Conservation (phyloP, 164 flowering plant genomes). For the Berberis vulgaris region DNA sequence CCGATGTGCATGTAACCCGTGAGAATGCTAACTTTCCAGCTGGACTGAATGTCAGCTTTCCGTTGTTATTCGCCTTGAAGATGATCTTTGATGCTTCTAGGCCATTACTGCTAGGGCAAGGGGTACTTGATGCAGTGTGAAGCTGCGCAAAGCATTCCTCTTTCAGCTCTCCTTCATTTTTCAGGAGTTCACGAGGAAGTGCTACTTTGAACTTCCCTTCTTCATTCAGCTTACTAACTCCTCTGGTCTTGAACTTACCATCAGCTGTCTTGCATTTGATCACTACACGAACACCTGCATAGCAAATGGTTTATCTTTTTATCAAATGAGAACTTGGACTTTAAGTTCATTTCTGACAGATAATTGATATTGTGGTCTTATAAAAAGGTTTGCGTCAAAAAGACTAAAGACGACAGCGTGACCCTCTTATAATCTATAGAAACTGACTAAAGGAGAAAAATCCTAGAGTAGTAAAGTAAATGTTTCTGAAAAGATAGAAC, state of each 20-base stretch:
- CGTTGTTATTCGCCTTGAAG: conserved; percentile 27
- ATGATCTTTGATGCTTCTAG: conserved; percentile 43
- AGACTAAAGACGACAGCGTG: too few relatives aligned
- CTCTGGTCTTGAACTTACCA: conserved; percentile 41
- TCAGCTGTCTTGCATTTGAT: conserved; percentile 53
- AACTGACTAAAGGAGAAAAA: too few relatives aligned
- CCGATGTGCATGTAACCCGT: conserved; percentile 48
- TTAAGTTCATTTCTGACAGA: too few relatives aligned
- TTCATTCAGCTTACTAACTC: conserved; percentile 43
- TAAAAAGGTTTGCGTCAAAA: too few relatives aligned
- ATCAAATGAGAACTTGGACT: neutral
- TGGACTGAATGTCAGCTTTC: conserved; percentile 35
- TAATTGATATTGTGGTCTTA: too few relatives aligned
- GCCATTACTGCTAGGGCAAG: conserved; percentile 55
- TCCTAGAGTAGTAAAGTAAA: too few relatives aligned
- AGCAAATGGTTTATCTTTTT: neutral
- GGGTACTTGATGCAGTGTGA: conserved; percentile 42
- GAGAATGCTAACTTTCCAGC: conserved; percentile 51
- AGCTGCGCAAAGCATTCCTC: conserved; percentile 77
- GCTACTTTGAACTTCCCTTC: conserved; percentile 60
- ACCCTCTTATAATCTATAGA: too few relatives aligned
- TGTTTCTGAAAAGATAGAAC: too few relatives aligned
- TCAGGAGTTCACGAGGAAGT: conserved; percentile 36
- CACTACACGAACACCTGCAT: conserved; percentile 52
- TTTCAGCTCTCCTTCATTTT: conserved; percentile 35